Evolutionary conservation across 129 eudicot species (phyloP).

Genomic region (Chrysanthemum seticuspe): DNA sequence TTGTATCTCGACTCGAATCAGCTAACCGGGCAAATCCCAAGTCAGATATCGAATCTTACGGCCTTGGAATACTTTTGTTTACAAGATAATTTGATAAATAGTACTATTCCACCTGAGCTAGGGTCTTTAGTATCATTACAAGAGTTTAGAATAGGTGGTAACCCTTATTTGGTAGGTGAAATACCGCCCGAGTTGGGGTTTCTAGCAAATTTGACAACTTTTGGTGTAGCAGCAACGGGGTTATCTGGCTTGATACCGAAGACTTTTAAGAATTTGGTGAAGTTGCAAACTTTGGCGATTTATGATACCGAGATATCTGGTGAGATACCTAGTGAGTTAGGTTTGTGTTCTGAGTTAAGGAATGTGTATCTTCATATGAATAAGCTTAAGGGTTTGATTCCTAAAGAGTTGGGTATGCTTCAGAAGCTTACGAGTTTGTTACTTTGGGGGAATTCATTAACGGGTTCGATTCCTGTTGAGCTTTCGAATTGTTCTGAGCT

Average conservation of each 20-base stretch:
- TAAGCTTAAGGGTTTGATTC: conserved; percentile 80
- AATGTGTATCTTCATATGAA: conserved; percentile 89
- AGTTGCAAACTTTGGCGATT: conserved; percentile 74
- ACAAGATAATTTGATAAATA: conserved; percentile 87
- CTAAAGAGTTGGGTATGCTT: conserved; percentile 63
- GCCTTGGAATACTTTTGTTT: conserved; percentile 76
- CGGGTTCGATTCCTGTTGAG: conserved; percentile 71
- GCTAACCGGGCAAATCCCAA: conserved; percentile 71
- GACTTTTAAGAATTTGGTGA: conserved; percentile 74
- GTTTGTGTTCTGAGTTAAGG: conserved; percentile 66
- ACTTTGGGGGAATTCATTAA: conserved; percentile 79
- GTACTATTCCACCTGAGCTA: conserved; percentile 70
- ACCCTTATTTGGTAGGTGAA: conserved; percentile 72
- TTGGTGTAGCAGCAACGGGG: conserved; percentile 95
- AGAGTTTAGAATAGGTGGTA: conserved; percentile 88
- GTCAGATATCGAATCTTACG: conserved; percentile 66
- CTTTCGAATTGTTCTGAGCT: conserved; percentile 77
- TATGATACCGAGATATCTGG: conserved; percentile 81
- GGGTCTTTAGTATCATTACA: conserved; percentile 77
- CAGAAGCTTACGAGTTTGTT: conserved; percentile 85
- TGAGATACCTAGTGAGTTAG: conserved; percentile 68
- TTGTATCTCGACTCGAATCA: conserved; percentile 80
- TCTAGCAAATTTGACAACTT: conserved; percentile 72
- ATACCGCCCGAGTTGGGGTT: conserved; percentile 76
- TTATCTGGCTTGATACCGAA: conserved; percentile 69